Evolutionary conservation across 1,139 yeast species (phyloP).

Genomic region (Ogataea hybrid): DNA sequence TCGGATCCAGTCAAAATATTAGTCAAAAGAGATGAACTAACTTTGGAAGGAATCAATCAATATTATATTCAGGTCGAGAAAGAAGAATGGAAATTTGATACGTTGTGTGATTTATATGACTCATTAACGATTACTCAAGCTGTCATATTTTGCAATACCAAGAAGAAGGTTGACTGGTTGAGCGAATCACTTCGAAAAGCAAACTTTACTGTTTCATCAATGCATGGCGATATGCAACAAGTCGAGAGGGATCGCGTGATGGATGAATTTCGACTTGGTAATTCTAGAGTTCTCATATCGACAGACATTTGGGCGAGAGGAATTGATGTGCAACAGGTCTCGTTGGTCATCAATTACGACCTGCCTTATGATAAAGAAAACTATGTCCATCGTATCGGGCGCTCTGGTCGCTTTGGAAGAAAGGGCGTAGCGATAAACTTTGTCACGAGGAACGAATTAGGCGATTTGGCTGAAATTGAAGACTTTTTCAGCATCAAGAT

Average conservation of each 20-base stretch:
- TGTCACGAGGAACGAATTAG: constrained; percentile 67
- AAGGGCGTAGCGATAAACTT: constrained; percentile 94
- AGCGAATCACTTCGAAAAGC: constrained; percentile 73
- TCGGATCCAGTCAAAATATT: constrained; percentile 87
- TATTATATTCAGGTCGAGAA: constrained; percentile 82
- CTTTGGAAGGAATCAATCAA: constrained; percentile 88
- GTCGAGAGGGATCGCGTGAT: constrained; percentile 85
- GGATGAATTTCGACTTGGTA: constrained; percentile 80
- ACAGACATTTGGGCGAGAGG: constrained; percentile 99
- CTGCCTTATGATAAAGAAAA: constrained; percentile 83
- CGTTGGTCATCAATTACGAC: constrained; percentile 90
- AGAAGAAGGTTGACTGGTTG: constrained; percentile 89
- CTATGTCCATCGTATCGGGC: constrained; percentile 90
- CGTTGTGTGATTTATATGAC: constrained; percentile 89
- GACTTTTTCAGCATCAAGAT: constrained; percentile 74
- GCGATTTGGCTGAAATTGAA: constrained; percentile 66
- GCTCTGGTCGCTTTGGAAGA: constrained; percentile 94
- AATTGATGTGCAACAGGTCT: constrained; percentile 96
- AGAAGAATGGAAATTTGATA: constrained; percentile 96
- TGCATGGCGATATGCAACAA: constrained; percentile 98
- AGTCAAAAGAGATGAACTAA: constrained; percentile 85
- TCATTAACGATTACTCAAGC: constrained; percentile 95
- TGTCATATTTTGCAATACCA: constrained; percentile 92
- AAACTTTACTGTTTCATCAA: constrained; percentile 85
- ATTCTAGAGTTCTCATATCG: constrained; percentile 81